Evolutionary conservation across 2,329 filamentous ascomycete genomes (phyloP), one percentile per base, ranked within the genome.

Genomic region (Colletotrichum chlorophyti): DNA sequence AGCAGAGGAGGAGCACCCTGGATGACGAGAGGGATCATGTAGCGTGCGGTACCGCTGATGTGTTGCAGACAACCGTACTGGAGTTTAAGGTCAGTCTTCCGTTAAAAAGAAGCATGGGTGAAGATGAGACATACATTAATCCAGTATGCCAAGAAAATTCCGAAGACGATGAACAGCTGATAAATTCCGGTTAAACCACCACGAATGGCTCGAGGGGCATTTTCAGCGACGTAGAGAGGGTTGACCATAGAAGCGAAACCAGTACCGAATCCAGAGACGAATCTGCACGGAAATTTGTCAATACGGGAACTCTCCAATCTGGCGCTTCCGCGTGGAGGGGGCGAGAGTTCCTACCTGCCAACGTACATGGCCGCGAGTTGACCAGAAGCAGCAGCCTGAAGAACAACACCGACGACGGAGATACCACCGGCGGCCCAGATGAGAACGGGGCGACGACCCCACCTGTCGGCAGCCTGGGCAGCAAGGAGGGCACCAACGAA

Each of bases 161-260:
- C 78, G 3, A 79, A 70, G 6, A 79, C 79, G 9, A 82, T 79
- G 70, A 80, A 80, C 51, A 82, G 77, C 60, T 82, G 79, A 1
- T 79, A 78, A 6, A 82, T 68, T 23, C 79, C 79, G 21, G 82
- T 79, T 11, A 82, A 77, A 11, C 80, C 66, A 64, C 82, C 82
- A 66, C 83, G 76, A 40, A 76, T 80, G 12, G 75, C 76, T 1
- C 82, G 78, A 63, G 82, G 80, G 0, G 83, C 79, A 64, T 79
- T 81, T 66, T 86, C 84, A 1, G 82, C 80, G 49, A 85, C 81
- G 65, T 86, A 86, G 34, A 86, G 77, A 3, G 83, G 83, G 4
- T 86, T 80, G 26, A 79, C 76, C 70, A 82, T 80, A 11, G 76
- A 80, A 0, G 78, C 78, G 24, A 78, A 76, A 7, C 80, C 80